These are phyloP conservation scores for Ampelomyces quisqualis DNA, from an alignment of 2,329 filamentous ascomycete genomes.

Conservation along the genomic window DNA sequence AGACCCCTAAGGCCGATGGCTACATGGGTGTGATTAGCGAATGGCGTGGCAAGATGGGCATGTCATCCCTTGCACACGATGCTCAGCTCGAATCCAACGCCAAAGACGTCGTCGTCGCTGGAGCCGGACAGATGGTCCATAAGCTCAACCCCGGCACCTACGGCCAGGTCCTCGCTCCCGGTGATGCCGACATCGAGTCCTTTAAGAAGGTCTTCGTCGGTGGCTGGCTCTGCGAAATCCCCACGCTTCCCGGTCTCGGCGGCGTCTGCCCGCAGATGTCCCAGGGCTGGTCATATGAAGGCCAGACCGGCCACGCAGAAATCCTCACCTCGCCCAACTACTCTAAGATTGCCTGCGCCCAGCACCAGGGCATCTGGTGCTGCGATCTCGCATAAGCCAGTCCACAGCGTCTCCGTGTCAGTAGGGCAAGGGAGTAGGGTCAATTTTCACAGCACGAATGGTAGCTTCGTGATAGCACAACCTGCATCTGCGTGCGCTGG, in stretches of 20 bases:
- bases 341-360: constrained; percentile 35
- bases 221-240: constrained; percentile 41
- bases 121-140: constrained; percentile 36
- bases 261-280: constrained; percentile 26
- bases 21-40: constrained; percentile 32
- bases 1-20: constrained; percentile 14
- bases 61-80: constrained; percentile 18
- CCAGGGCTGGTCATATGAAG: constrained; percentile 32
- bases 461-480: constrained; percentile 17
- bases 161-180: constrained; percentile 35
- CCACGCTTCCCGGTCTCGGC: constrained; percentile 27
- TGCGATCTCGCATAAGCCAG: constrained; percentile 35
- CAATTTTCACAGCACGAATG: no score
- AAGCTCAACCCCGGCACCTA: constrained; percentile 33
- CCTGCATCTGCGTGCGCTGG: constrained; percentile 13
- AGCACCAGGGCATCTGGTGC: constrained; percentile 29
- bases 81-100: constrained; percentile 31
- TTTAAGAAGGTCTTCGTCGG: constrained; percentile 38
- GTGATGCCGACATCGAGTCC: constrained; percentile 13
- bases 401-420: no score
- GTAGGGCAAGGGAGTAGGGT: no score
- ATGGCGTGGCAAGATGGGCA: constrained; percentile 34
- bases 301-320: constrained; percentile 37
- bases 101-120: constrained; percentile 21
- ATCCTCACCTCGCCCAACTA: constrained; percentile 30